Conservation (phyloP, 495 filamentous ascomycete species). For the Hyaloscypha variabilis region DNA sequence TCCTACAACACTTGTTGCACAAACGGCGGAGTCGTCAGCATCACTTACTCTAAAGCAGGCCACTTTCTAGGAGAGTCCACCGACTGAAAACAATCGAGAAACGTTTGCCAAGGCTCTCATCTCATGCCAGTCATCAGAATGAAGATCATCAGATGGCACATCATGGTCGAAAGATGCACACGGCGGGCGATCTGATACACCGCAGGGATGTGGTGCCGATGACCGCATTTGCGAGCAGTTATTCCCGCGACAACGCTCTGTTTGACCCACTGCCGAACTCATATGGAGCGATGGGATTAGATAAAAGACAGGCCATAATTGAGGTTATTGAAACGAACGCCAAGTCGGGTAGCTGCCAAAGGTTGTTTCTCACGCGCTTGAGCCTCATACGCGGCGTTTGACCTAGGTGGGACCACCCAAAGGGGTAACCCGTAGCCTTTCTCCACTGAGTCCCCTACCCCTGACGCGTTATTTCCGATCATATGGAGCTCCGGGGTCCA, state of each 20-base stretch:
- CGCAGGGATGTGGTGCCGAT: constrained; percentile 6
- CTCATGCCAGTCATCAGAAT: constrained; percentile 12
- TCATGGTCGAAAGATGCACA: not conserved
- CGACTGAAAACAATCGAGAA: constrained; percentile 26
- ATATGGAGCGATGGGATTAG: not conserved
- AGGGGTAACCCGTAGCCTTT: not conserved
- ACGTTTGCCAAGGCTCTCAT: constrained; percentile 12
- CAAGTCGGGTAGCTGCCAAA: not conserved
- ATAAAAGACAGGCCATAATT: constrained; percentile 7
- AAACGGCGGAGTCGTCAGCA: constrained; percentile 8
- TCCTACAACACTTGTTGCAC: constrained; percentile 15
- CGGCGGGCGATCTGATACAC: constrained; percentile 10
- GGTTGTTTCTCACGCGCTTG: constrained; percentile 13
- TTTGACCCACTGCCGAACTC: constrained; percentile 16
- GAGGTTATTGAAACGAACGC: constrained; percentile 9
- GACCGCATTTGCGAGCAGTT: constrained; percentile 3
- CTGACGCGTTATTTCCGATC: not conserved
- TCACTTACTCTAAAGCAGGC: constrained; percentile 13
- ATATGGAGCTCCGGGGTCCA: not conserved
- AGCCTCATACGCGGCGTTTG: constrained; percentile 1
- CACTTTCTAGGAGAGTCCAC: constrained; percentile 15
- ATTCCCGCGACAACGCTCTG: constrained; percentile 7
- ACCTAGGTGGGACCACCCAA: constrained; percentile 8
- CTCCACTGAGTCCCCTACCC: not conserved
- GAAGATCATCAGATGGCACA: constrained; percentile 24